Percentiles rank a stretch among this genome's conserved stretches.
These are phyloP conservation scores for Penicillium griseofulvum DNA, from an alignment of 2,329 filamentous ascomycete species.

Conservation along the genomic window DNA sequence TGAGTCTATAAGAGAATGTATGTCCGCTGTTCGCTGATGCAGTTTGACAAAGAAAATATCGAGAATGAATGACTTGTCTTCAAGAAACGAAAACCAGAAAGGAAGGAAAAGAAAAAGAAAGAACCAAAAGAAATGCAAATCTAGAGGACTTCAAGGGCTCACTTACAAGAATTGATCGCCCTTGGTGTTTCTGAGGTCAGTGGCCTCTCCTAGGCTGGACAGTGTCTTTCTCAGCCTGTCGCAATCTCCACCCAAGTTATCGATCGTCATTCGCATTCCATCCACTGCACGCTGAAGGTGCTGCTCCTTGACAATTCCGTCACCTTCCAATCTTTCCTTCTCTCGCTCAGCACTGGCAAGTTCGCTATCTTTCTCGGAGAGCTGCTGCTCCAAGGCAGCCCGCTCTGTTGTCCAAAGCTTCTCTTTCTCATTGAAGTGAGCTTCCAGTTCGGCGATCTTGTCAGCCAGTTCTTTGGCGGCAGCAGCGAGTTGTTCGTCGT, in stretches of 20 bases:
- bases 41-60: conserved; percentile 12
- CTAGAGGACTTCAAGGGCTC: conserved; percentile 26
- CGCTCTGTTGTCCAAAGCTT: conserved; percentile 35
- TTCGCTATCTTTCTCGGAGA: conserved; percentile 44
- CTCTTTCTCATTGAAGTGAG: conserved; percentile 31
- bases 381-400: conserved; percentile 31
- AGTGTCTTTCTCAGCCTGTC: conserved; percentile 51
- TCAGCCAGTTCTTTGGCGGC: conserved; percentile 27
- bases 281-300: conserved; percentile 45
- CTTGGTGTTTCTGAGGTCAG: conserved; percentile 50
- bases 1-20: conserved; percentile 25
- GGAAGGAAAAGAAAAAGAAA: conserved; percentile 16
- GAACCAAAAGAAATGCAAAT: conserved; percentile 18
- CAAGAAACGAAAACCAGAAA: conserved; percentile 15
- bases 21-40: conserved; percentile 4
- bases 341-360: conserved; percentile 46
- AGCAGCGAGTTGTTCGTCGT: conserved; percentile 26
- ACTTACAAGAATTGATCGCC: conserved; percentile 53
- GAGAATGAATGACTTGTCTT: conserved; percentile 20
- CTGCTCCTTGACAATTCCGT: conserved; percentile 47
- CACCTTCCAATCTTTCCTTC: conserved; percentile 44
- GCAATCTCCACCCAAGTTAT: conserved; percentile 51
- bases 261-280: conserved; percentile 49
- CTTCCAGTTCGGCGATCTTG: conserved; percentile 27
- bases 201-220: conserved; percentile 52